phyloP scores from a whole-genome alignment of 176 grass and related monocot species.

The Avena atlantica region DNA sequence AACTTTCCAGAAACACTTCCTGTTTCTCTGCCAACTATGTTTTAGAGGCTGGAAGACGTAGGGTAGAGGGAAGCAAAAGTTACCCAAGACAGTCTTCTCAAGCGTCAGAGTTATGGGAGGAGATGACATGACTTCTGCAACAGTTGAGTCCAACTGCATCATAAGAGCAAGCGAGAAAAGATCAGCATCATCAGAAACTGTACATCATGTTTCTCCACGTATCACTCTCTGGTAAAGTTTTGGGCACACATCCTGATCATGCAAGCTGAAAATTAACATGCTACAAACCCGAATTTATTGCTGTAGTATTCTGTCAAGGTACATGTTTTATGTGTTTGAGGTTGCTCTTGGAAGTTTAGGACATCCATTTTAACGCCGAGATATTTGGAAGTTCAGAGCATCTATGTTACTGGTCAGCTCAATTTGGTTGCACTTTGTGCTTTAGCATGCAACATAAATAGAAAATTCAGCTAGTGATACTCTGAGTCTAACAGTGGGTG shows the following conservation, averaged over 20 bases:
- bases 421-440: background rate
- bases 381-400: too few relatives aligned
- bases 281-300: too few relatives aligned
- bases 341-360: background rate
- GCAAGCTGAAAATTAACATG: background rate
- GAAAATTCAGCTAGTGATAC: background rate
- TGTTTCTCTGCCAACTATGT: background rate
- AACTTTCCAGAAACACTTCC: background rate
- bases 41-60: background rate
- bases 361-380: too few relatives aligned
- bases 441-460: background rate
- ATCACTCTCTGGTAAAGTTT: background rate
- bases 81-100: slow-evolving; percentile 80
- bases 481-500: background rate
- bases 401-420: background rate
- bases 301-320: too few relatives aligned
- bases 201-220: background rate
- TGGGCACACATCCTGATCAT: background rate
- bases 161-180: slow-evolving; percentile 10
- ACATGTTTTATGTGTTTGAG: background rate
- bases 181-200: background rate
- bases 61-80: background rate
- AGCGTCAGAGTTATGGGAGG: slow-evolving; percentile 73
- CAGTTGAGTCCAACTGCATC: slow-evolving; percentile 68
- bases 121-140: slow-evolving; percentile 83